These are phyloP conservation scores for Aspergillus sp. DNA, from an alignment of 2,329 filamentous ascomycete genomes.

Conservation along the genomic window DNA sequence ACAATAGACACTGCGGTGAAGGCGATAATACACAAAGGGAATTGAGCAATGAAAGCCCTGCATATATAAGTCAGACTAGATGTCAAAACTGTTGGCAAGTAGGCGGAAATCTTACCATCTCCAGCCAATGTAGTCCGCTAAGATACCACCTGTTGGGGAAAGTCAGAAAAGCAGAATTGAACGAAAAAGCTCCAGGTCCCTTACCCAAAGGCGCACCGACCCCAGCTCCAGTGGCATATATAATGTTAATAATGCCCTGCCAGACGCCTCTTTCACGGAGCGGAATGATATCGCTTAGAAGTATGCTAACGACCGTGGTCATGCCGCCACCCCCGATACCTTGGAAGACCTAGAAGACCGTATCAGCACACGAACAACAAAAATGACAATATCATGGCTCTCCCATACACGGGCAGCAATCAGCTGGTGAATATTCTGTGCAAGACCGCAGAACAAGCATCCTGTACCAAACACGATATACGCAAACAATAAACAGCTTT, in stretches of 20 bases:
- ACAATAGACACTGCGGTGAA: slow-evolving; percentile 63
- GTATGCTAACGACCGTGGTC: slow-evolving; percentile 66
- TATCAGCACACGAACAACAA: background rate
- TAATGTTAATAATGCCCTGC: slow-evolving; percentile 73
- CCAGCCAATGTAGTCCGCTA: slow-evolving; percentile 75
- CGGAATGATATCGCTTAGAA: slow-evolving; percentile 70
- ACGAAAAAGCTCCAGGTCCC: background rate
- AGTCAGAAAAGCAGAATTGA: slow-evolving; percentile 14
- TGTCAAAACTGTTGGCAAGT: background rate
- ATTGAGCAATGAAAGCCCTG: slow-evolving; percentile 70
- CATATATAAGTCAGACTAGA: background rate
- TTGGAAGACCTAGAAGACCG: slow-evolving; percentile 49
- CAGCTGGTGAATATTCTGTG: slow-evolving; percentile 63
- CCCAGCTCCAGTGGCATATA: slow-evolving; percentile 68
- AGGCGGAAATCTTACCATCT: slow-evolving; percentile 56
- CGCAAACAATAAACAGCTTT: slow-evolving; percentile 50
- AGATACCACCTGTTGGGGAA: slow-evolving; percentile 51
- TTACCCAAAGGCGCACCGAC: slow-evolving; percentile 66
- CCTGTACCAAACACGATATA: slow-evolving; percentile 57
- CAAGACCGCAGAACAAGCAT: slow-evolving; percentile 55
- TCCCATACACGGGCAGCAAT: slow-evolving; percentile 58
- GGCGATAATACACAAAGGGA: slow-evolving; percentile 66
- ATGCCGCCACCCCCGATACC: slow-evolving; percentile 71
- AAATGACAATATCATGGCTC: too few species aligned
- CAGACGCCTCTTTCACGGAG: slow-evolving; percentile 69